phyloP scores from a whole-genome alignment of 805 yeast genomes.

The Metschnikowia peoriensis region DNA sequence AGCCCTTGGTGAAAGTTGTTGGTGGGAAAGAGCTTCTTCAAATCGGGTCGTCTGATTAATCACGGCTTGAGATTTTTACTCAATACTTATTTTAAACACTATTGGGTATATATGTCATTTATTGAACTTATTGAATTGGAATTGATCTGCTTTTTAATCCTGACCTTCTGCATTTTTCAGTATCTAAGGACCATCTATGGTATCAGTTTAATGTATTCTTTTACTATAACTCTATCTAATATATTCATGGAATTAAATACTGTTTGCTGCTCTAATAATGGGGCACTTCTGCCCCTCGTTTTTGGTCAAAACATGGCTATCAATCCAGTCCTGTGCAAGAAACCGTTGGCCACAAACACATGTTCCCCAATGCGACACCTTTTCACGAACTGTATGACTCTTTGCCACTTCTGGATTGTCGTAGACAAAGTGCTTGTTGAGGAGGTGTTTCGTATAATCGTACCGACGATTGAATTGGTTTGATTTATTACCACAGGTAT shows the following conservation, averaged over 20 bases:
- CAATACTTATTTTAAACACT: too few species aligned
- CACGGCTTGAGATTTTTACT: too few species aligned
- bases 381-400: constrained; percentile 51
- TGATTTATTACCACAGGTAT: constrained; percentile 55
- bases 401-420: constrained; percentile 45
- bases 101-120: background rate
- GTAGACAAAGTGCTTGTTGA: constrained; percentile 58
- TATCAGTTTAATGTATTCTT: background rate
- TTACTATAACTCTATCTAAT: background rate
- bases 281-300: constrained; percentile 24
- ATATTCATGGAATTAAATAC: background rate
- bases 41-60: constrained; percentile 13
- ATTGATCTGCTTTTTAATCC: background rate
- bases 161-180: background rate
- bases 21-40: constrained; percentile 21
- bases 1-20: constrained; percentile 24
- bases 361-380: constrained; percentile 48
- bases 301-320: constrained; percentile 31
- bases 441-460: constrained; percentile 63
- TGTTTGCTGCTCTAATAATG: background rate
- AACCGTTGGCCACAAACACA: constrained; percentile 45
- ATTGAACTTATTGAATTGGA: too few species aligned
- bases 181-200: too few species aligned
- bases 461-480: constrained; percentile 67
- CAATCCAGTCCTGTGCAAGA: constrained; percentile 35